Evolutionary conservation across 2,329 filamentous ascomycete species (phyloP).

Genomic region (Delphinella strobiligena): DNA sequence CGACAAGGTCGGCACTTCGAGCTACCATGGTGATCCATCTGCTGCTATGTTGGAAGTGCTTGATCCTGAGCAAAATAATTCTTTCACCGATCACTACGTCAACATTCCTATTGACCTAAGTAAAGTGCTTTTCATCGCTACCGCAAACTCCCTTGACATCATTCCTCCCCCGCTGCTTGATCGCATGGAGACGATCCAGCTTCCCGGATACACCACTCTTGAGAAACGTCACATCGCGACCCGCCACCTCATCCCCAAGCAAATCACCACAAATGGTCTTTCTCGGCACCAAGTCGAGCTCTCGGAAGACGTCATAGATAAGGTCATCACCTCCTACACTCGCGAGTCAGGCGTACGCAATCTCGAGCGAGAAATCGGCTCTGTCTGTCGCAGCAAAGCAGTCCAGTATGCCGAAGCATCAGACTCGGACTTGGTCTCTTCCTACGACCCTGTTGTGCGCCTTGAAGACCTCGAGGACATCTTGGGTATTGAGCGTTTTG

Average conservation of each 20-base stretch:
- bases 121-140: slow-evolving; percentile 95
- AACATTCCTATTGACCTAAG: slow-evolving; percentile 91
- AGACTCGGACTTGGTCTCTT: slow-evolving; percentile 52
- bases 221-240: slow-evolving; percentile 94
- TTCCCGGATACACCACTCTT: slow-evolving; percentile 90
- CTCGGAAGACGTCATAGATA: slow-evolving; percentile 74
- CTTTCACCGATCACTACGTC: slow-evolving; percentile 91
- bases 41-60: slow-evolving; percentile 97
- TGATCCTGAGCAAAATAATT: slow-evolving; percentile 92
- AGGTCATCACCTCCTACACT: slow-evolving; percentile 93
- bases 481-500: slow-evolving; percentile 82
- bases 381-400: slow-evolving; percentile 87
- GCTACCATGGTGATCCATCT: slow-evolving; percentile 88
- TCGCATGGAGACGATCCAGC: slow-evolving; percentile 89
- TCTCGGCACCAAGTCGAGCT: slow-evolving; percentile 62
- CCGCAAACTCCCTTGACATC: slow-evolving; percentile 86
- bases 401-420: slow-evolving; percentile 88
- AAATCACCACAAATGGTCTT: slow-evolving; percentile 82
- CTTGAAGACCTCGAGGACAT: slow-evolving; percentile 79
- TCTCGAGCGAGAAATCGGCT: slow-evolving; percentile 87
- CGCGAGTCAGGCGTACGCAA: slow-evolving; percentile 94
- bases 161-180: slow-evolving; percentile 90
- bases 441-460: slow-evolving; percentile 62
- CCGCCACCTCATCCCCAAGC: slow-evolving; percentile 90
- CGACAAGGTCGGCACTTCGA: slow-evolving; percentile 85